Conservation (phyloP, 495 filamentous ascomycete species). For the Tuber umbilicatum region DNA sequence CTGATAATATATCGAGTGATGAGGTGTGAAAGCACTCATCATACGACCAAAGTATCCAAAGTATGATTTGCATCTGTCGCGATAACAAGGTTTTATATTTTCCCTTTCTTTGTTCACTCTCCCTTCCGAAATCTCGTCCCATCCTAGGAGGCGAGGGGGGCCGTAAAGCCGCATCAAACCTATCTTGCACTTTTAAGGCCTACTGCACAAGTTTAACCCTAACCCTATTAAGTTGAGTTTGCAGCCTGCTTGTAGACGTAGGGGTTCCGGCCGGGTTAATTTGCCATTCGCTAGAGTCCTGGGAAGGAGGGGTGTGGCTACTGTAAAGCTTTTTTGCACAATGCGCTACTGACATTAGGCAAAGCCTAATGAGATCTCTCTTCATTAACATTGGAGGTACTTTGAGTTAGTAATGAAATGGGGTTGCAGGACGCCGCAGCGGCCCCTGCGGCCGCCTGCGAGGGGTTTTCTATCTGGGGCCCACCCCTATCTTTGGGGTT, state of each 20-base stretch:
- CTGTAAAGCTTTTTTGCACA: not conserved
- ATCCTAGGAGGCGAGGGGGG: not conserved
- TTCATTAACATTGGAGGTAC: not conserved
- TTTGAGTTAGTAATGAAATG: not conserved
- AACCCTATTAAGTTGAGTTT: not conserved
- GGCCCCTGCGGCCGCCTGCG: not conserved
- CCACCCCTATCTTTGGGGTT: not conserved
- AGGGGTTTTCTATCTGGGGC: not conserved
- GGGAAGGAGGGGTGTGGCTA: not conserved
- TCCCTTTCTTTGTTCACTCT: not conserved
- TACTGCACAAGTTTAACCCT: not conserved
- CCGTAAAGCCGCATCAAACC: not conserved
- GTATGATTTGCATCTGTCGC: not conserved
- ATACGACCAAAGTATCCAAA: not conserved
- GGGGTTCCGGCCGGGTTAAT: not conserved
- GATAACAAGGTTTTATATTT: not conserved
- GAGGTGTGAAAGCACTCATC: not conserved
- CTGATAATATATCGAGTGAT: not conserved
- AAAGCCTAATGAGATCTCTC: not conserved
- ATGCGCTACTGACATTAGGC: not conserved
- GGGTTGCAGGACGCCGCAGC: not conserved
- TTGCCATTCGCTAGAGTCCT: not conserved
- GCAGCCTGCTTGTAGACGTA: not conserved
- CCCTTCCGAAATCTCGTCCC: not conserved
- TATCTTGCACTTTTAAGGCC: not conserved